Evolutionary conservation across 495 filamentous ascomycete species (phyloP), one percentile per base, ranked within the genome.

Genomic region (Terfezia boudieri): DNA sequence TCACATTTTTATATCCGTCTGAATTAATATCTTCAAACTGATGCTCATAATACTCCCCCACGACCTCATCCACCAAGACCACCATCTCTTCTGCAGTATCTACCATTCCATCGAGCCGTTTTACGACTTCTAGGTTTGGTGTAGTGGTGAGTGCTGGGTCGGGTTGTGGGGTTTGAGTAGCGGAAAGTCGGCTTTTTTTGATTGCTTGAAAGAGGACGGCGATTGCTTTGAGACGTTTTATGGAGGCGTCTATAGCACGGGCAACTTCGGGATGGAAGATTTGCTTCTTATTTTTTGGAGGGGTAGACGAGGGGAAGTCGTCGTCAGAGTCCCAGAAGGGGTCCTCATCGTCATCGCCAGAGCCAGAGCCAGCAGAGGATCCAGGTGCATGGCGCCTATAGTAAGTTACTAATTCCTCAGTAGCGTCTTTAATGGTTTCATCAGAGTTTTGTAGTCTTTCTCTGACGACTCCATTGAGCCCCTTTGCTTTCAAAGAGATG

Each of bases 361-460:
- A 20, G 20, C 20, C 20, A 20, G 20, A 20, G 38, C 16, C 38
- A 20, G 20, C 7, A 32, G 26, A 32, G 7, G 26, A 32, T 32
- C 26, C 26, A 32, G 7, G 26, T 32, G 26, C 4, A 32, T 32
- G 26, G 12, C 4, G 4, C 4, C 8, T 20, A 20, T 14, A 20
- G 41, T 46, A 84, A 53, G 76, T 76, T 51, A 77, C 75, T 56
- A 85, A 67, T 64, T 85, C 81, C 50, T 70, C 67, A 4, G 79
- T 69, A 4, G 81, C 81, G 67, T 85, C 81, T 53, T 74, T 67
- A 32, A 83, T 66, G 35, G 78, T 64, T 54, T 74, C 74, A 41
- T 74, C 67, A 64, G 70, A 81, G 51, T 69, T 66, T 59, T 71
- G 68, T 23, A 71, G 70, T 43, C 70, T 68, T 37, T 64, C 59